Evolutionary conservation across 495 filamentous ascomycete species (phyloP).

Genomic region (Hypoxylon perforatum): DNA sequence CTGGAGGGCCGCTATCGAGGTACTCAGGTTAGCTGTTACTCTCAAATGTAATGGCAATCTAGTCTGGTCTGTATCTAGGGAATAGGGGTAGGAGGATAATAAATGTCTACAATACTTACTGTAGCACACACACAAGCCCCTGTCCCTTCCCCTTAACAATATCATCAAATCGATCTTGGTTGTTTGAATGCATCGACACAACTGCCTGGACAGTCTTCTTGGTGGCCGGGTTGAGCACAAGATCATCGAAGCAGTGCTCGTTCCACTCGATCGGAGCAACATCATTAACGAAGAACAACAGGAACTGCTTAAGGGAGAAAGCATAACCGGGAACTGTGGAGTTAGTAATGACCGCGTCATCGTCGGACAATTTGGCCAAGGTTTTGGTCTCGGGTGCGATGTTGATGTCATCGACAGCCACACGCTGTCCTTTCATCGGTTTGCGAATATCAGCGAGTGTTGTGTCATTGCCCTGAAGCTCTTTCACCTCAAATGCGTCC

Average conservation of each 20-base stretch:
- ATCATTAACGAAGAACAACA: constrained; percentile 49
- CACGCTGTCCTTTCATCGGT: background rate
- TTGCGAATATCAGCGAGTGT: background rate
- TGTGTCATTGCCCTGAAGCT: constrained; percentile 5
- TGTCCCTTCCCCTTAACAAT: constrained; percentile 52
- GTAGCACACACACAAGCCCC: constrained; percentile 54
- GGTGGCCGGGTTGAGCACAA: constrained; percentile 63
- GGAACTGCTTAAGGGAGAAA: constrained; percentile 44
- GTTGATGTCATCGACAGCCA: background rate
- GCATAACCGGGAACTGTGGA: constrained; percentile 50
- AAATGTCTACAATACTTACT: constrained; percentile 43
- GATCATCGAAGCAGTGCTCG: constrained; percentile 58
- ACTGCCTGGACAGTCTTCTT: constrained; percentile 66
- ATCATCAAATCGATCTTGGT: constrained; percentile 49
- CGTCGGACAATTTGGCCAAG: constrained; percentile 42
- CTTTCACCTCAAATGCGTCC: constrained; percentile 36
- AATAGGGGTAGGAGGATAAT: too few species aligned
- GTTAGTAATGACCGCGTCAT: constrained; percentile 44
- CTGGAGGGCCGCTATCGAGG: constrained; percentile 44
- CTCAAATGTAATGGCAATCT: background rate
- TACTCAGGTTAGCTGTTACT: background rate
- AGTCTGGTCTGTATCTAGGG: background rate
- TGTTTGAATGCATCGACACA: constrained; percentile 50
- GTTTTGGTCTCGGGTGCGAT: constrained; percentile 26
- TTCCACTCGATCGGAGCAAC: constrained; percentile 48